Conservation (phyloP, 106 monocot genomes). For the Phalaenopsis equestris region DNA sequence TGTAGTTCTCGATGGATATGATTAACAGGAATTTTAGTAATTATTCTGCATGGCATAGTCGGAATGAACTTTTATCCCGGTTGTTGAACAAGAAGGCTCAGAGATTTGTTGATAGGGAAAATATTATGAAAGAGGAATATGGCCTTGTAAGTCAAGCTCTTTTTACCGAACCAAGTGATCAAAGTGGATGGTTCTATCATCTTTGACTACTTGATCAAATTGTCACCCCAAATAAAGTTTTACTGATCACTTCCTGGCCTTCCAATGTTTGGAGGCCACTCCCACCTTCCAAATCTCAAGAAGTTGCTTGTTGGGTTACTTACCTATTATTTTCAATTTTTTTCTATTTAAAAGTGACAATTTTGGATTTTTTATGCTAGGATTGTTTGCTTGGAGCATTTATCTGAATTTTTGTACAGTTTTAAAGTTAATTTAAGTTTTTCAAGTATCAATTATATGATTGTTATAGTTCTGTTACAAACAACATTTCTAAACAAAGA, state of each 20-base stretch:
- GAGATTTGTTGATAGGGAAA: slow-evolving; percentile 45
- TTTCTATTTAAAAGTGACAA: too few species aligned
- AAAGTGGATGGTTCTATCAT: slow-evolving; percentile 99
- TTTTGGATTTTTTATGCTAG: too few species aligned
- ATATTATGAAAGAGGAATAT: slow-evolving; percentile 58
- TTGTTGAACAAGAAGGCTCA: slow-evolving; percentile 56
- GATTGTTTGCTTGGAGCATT: too few species aligned
- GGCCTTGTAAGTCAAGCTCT: slow-evolving; percentile 78
- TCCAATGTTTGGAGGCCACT: slow-evolving; percentile 59
- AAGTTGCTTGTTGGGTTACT: slow-evolving; percentile 57
- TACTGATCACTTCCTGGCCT: slow-evolving; percentile 75
- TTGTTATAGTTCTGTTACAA: too few species aligned
- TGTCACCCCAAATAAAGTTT: slow-evolving; percentile 20
- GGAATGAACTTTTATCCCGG: slow-evolving; percentile 70
- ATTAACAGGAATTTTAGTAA: too few species aligned
- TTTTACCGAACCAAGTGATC: slow-evolving; percentile 91
- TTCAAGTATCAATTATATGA: too few species aligned
- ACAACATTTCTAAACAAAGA: too few species aligned
- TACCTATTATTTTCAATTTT: slow-evolving; percentile 13
- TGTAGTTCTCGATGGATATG: background rate
- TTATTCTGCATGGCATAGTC: background rate
- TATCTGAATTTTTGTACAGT: too few species aligned
- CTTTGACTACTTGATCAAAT: slow-evolving; percentile 93
- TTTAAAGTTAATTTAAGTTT: too few species aligned
- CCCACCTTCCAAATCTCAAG: slow-evolving; percentile 30